Evolutionary conservation across 192 early-diverging fungal species (phyloP), one percentile per base, ranked within the genome.

Genomic region (Chytriomyces sp.): DNA sequence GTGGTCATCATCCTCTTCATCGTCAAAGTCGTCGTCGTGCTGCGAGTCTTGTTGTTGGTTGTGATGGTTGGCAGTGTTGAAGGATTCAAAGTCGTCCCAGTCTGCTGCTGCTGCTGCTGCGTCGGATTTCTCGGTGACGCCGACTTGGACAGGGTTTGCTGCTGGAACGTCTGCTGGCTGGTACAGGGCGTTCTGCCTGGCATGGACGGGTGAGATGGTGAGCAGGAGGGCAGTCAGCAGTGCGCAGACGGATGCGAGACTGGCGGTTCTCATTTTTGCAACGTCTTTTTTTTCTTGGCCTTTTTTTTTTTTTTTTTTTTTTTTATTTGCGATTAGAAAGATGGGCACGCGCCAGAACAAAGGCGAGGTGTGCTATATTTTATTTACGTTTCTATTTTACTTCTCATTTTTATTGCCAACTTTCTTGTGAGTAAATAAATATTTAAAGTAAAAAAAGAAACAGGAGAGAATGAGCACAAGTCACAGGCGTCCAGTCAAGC

Each of bases 11-110:
- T 44, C 65, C 11, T 67, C 10, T 13, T 63, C 72, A 5, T 64
- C 72, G 61, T 74, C 72, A 64, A 24, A 64, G 28, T 5, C 59
- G 61, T 46, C 69, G 28, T 63, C 50, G 69, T 26, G 16, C 13
- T 26, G 16, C 64, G n/a, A 16, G 23, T 3, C 13, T 20, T 20
- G 35, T 20, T 20, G 23, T 20, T 64, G 18, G 64, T 65, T 26
- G 23, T 65, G 64, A 65, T 26, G 64, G 35, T 35, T 2, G 35
- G 18, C 3, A 5, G 2, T 16, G 23, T 16, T 26, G 35, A 65
- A 65, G n/a, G 20, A 16, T 20, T 65, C 64, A 26, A 20, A 20
- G 64, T 20, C 64, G 64, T 65, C 64, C 43, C 28, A 45, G 67
- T 53, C 43, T 18, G 43, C 4, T 16, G 16, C 67, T 16, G 28